Conservation (phyloP, 257 asterid genomes). For the Marsdenia floribunda region DNA sequence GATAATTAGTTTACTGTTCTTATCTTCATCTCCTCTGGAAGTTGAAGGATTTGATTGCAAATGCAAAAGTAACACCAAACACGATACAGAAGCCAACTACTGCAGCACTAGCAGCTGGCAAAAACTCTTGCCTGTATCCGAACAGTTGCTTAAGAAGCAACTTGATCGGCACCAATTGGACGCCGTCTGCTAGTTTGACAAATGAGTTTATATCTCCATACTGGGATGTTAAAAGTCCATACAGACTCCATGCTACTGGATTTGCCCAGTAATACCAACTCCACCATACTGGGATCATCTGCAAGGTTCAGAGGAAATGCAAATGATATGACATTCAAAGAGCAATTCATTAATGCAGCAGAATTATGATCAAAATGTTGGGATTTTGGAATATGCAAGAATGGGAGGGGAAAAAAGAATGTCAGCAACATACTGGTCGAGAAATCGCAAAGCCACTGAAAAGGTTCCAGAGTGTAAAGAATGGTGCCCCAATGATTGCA, state of each 20-base stretch:
- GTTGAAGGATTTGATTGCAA: constrained; percentile 65
- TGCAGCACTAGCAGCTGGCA: constrained; percentile 55
- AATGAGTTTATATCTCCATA: constrained; percentile 52
- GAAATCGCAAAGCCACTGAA: constrained; percentile 95
- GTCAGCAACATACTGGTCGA: constrained; percentile 44
- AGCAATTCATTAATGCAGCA: background rate
- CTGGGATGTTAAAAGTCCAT: constrained; percentile 79
- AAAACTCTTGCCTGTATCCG: constrained; percentile 66
- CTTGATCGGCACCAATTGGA: constrained; percentile 38
- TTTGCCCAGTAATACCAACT: constrained; percentile 95
- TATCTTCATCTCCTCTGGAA: constrained; percentile 59
- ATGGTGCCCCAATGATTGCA: constrained; percentile 75
- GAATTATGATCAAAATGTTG: background rate
- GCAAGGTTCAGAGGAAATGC: constrained; percentile 1
- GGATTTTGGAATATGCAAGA: background rate
- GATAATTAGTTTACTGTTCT: background rate
- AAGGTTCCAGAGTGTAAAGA: constrained; percentile 93
- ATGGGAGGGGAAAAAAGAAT: no score
- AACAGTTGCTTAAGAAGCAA: constrained; percentile 52
- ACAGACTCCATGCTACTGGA: constrained; percentile 81
- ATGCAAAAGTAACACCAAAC: constrained; percentile 67
- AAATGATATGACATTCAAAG: background rate
- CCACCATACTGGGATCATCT: constrained; percentile 98
- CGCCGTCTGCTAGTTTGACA: constrained; percentile 56
- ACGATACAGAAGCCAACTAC: constrained; percentile 52